Conservation (phyloP, 495 filamentous ascomycete genomes). For the Lichenothelia convexa region DNA sequence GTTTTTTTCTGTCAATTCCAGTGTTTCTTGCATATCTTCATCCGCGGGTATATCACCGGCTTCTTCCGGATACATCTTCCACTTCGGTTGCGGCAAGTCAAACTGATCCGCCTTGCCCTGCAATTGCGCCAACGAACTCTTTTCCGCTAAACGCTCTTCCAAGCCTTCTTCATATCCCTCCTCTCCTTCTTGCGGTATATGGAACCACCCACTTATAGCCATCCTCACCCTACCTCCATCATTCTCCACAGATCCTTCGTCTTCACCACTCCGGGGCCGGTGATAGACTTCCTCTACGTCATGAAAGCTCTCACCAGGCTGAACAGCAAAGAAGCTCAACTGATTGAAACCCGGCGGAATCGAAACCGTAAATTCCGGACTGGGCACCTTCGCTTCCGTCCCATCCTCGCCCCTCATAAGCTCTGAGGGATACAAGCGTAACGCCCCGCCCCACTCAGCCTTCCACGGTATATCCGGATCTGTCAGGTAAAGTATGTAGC, state of each 20-base stretch:
- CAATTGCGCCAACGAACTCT: conserved; percentile 76
- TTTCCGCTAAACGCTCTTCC: conserved; percentile 73
- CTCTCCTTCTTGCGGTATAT: conserved; percentile 90
- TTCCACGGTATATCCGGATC: conserved; percentile 87
- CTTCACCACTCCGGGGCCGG: conserved; percentile 28
- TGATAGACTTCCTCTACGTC: conserved; percentile 97
- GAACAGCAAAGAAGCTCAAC: conserved; percentile 92
- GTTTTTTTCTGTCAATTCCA: conserved; percentile 52
- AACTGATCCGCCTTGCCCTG: conserved; percentile 79
- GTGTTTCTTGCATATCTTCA: conserved; percentile 22
- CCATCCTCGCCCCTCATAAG: conserved; percentile 45
- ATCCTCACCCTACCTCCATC: conserved; percentile 63
- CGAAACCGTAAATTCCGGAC: conserved; percentile 35
- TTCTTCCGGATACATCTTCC: conserved; percentile 26
- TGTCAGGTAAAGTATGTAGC: conserved; percentile 92
- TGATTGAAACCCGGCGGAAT: conserved; percentile 96
- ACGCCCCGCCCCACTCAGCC: conserved; percentile 79
- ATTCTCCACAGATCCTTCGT: conserved; percentile 41
- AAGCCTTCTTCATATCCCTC: conserved; percentile 78
- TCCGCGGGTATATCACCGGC: too few species aligned
- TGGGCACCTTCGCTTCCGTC: conserved; percentile 53
- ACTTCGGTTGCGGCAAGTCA: conserved; percentile 55
- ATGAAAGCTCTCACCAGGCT: conserved; percentile 93
- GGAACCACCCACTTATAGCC: conserved; percentile 99
- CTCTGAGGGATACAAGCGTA: conserved; percentile 71